Conservation (phyloP, 2,329 filamentous ascomycete genomes). For the Intubia oerlemansii region DNA sequence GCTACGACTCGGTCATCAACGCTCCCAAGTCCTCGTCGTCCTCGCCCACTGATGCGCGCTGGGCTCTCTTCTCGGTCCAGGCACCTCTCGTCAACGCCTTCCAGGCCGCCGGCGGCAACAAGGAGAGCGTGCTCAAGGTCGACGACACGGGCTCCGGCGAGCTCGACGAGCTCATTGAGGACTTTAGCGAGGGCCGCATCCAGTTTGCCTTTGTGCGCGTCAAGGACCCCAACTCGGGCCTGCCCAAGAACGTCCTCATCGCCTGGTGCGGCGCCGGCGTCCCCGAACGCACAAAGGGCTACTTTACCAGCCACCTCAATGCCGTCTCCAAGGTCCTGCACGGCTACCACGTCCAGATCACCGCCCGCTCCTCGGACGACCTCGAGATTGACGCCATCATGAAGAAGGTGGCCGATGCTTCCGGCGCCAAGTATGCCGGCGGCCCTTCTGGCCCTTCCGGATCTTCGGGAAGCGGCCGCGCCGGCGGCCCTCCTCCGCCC, state of each 20-base stretch:
- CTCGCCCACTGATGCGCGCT: slow-evolving; percentile 73
- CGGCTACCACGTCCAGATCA: slow-evolving; percentile 95
- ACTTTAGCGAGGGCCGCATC: slow-evolving; percentile 89
- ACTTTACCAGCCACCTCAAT: slow-evolving; percentile 86
- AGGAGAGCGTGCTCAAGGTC: slow-evolving; percentile 91
- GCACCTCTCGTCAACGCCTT: slow-evolving; percentile 86
- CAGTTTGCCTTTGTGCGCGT: slow-evolving; percentile 96
- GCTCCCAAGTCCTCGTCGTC: slow-evolving; percentile 26
- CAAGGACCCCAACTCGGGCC: slow-evolving; percentile 73
- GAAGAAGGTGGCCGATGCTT: slow-evolving; percentile 85
- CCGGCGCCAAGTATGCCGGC: slow-evolving; percentile 79
- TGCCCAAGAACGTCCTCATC: slow-evolving; percentile 85
- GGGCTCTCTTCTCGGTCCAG: slow-evolving; percentile 86
- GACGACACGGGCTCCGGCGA: slow-evolving; percentile 80
- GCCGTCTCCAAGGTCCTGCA: slow-evolving; percentile 83
- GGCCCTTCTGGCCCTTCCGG: slow-evolving; percentile 15
- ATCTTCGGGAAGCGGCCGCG: slow-evolving; percentile 21
- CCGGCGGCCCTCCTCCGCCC: slow-evolving; percentile 32
- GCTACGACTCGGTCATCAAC: slow-evolving; percentile 41
- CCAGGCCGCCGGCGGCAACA: slow-evolving; percentile 58
- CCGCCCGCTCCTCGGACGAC: slow-evolving; percentile 76
- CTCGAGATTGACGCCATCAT: slow-evolving; percentile 74
- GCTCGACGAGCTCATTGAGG: slow-evolving; percentile 71
- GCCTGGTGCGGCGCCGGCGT: slow-evolving; percentile 96
- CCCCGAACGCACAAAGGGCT: slow-evolving; percentile 94